Conservation (phyloP, 2,329 filamentous ascomycete genomes). For the Scedosporium aurantiacum region DNA sequence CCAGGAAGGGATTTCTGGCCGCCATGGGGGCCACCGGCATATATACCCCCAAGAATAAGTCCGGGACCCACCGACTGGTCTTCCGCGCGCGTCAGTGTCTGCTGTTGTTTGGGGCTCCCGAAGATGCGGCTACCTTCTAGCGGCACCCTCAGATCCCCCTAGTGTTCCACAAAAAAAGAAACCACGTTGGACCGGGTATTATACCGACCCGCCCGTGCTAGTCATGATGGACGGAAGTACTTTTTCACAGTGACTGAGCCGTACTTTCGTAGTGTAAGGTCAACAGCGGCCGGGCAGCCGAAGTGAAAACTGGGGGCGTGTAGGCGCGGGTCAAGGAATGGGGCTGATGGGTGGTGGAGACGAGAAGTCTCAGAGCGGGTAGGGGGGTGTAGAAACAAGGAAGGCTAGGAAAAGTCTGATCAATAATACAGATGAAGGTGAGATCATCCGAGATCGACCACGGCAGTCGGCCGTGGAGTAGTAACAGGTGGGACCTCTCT, state of each 20-base stretch:
- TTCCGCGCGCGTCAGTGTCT: constrained; percentile 2
- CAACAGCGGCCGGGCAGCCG: neutral
- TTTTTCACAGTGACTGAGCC: neutral
- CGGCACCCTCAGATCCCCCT: neutral
- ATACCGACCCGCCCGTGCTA: constrained; percentile 2
- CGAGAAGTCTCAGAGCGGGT: neutral
- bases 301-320: neutral
- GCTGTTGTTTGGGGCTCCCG: neutral
- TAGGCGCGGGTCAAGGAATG: neutral
- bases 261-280: neutral
- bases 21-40: constrained; percentile 16
- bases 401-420: neutral
- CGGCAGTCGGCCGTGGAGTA: neutral
- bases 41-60: neutral
- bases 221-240: constrained; percentile 4
- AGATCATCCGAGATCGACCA: constrained; percentile 6
- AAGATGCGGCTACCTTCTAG: neutral
- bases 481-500: neutral
- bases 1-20: constrained; percentile 10
- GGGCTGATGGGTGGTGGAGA: neutral
- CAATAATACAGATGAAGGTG: neutral
- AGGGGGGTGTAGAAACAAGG: neutral
- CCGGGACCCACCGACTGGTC: neutral
- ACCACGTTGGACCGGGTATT: constrained; percentile 4
- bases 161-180: neutral